These are phyloP conservation scores for Larix kaempferi DNA, from an alignment of 75 land plant genomes.

Conservation along the genomic window DNA sequence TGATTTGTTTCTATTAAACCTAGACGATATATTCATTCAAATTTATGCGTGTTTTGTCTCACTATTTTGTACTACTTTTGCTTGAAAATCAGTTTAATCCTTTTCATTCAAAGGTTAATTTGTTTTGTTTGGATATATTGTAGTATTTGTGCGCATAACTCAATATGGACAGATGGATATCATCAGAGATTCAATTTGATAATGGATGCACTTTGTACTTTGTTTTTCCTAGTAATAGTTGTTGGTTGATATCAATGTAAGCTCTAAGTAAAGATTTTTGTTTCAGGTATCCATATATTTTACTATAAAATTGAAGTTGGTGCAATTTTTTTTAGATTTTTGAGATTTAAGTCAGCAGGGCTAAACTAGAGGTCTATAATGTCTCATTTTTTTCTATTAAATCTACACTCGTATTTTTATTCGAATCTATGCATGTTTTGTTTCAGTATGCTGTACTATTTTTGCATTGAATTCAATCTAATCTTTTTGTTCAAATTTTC, in stretches of 20 bases:
- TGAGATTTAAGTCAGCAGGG: too few relatives aligned
- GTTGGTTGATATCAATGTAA: background rate
- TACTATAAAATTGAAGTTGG: background rate
- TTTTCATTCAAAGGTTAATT: slow-evolving; percentile 2
- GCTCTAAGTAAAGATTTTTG: background rate
- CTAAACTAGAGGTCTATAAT: too few relatives aligned
- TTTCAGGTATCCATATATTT: background rate
- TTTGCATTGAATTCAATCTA: background rate
- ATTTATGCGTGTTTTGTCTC: too few relatives aligned
- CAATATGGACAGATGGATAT: background rate
- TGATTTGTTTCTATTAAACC: too few relatives aligned
- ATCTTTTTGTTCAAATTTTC: background rate
- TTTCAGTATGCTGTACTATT: background rate
- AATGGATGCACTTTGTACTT: background rate
- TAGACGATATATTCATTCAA: too few relatives aligned
- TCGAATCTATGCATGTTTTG: background rate
- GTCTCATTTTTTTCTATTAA: too few relatives aligned
- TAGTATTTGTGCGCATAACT: background rate
- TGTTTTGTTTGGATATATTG: background rate
- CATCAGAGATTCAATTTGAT: background rate
- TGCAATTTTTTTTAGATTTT: background rate
- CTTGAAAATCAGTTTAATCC: background rate
- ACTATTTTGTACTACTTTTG: too few relatives aligned
- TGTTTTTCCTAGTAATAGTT: background rate
- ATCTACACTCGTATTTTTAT: too few relatives aligned